A percentile compares a stretch with the other conserved stretches of the same genome.
Conservation (phyloP, 1,284 basidiomycete genomes). For the Ustilago bromivora region DNA sequence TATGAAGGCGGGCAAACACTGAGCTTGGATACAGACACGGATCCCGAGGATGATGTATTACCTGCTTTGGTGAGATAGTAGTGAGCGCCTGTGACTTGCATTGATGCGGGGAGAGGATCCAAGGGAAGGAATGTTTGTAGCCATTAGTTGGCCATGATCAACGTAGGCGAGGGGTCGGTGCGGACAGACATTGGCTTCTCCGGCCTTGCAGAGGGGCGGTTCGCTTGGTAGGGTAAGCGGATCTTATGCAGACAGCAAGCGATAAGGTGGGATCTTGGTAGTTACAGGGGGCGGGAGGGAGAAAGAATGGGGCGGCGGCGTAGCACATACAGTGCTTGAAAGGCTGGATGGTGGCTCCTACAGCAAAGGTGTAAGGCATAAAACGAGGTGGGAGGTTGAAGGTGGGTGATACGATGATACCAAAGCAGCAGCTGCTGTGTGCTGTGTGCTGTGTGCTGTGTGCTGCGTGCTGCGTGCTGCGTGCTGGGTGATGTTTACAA, state of each 20-base stretch:
- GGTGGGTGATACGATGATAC: neutral
- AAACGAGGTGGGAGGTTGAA: neutral
- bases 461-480: neutral
- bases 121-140: neutral
- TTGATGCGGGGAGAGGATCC: neutral
- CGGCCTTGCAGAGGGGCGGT: neutral
- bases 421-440: neutral
- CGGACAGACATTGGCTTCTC: neutral
- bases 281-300: neutral
- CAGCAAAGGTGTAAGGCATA: neutral
- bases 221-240: neutral
- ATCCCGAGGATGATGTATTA: neutral
- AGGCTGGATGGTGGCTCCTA: neutral
- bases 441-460: neutral
- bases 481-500: neutral
- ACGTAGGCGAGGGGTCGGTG: constrained; percentile 6
- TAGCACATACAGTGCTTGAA: neutral
- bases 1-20: constrained; percentile 11
- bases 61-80: too few species aligned
- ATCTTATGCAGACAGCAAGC: neutral
- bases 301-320: neutral
- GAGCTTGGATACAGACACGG: neutral
- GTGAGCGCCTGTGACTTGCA: neutral
- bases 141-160: neutral
- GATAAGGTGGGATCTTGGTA: neutral